Base-by-base conservation (phyloP, 805 yeast genomes). In the Kregervanrija delftensis region DNA sequence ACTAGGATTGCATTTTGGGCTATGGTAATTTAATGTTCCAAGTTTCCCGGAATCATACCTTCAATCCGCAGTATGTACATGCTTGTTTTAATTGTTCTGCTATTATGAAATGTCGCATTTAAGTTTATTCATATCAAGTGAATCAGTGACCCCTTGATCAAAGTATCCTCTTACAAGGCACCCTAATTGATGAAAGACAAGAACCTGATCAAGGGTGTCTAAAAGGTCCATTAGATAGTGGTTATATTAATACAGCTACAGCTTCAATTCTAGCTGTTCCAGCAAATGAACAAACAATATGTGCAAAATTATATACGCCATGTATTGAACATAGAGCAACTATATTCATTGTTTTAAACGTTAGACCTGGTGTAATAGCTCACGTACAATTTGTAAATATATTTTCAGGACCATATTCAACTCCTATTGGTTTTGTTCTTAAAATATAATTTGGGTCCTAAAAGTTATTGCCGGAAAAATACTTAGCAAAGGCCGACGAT, bases 361-460 rank as follows among this genome's bases (percentile, higher is more conserved):
- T 83, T 11, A 55, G 1, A 59, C 74, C 40, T 84, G 91, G 93
- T 79, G 87, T 35, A 67, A 67, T 13, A 64, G 59, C 16, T 63
- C 75, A 34, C 65, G 95, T 44, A 60, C 59, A 28, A 52, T 66
- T 2, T 76, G 81, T 53, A 95, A 86, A 57, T 77, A 57, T 77
- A 41, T 72, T 3, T 63, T 74, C 1, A 60, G 83, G 12, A 46
- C 78, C 3, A 39, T 70, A 1, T 51, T 82, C 28, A 83, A 79
- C 59, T 83, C 93, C 1, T 81, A 76, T 52, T 88, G 96, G 96
- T 17, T 17, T 5, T 17, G 53, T 84, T 10, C 96, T 96, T 2
- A 96, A 89, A 61, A 81, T 85, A 33, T 79, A 79, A n/a, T n/a
- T n/a, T n/a, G n/a, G n/a, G n/a, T n/a, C n/a, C n/a, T n/a, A n/a